Evolutionary conservation across 139 green algal species (phyloP).

Genomic region (Trebouxia sp.): DNA sequence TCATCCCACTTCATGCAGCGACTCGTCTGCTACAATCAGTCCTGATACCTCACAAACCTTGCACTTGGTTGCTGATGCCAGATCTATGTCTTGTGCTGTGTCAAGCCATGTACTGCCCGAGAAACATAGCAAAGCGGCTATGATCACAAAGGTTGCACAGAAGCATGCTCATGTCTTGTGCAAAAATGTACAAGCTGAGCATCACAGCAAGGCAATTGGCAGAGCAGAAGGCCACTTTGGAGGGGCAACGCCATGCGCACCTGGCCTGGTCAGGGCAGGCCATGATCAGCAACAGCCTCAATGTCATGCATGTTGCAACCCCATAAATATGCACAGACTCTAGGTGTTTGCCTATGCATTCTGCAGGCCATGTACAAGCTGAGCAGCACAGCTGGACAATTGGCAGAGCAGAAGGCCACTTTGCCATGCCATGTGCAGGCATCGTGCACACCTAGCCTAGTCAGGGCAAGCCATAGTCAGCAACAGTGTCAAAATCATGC

Average conservation of each 20-base stretch:
- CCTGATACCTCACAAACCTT: too few relatives aligned
- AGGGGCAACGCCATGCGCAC: slow-evolving; percentile 33
- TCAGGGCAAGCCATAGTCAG: slow-evolving; percentile 47
- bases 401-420: slow-evolving; percentile 43
- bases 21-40: too few relatives aligned
- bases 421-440: slow-evolving; percentile 38
- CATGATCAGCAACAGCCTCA: slow-evolving; percentile 44
- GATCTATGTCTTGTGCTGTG: too few relatives aligned
- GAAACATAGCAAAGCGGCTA: too few relatives aligned
- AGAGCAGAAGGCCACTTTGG: slow-evolving; percentile 41
- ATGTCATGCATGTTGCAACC: slow-evolving; percentile 48
- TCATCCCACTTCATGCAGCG: too few relatives aligned
- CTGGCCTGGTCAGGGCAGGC: slow-evolving; percentile 49
- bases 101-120: too few relatives aligned
- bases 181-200: not conserved
- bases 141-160: too few relatives aligned
- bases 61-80: too few relatives aligned
- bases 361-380: not conserved
- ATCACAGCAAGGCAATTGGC: slow-evolving; percentile 11
- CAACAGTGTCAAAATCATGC: slow-evolving; percentile 41
- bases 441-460: slow-evolving; percentile 48
- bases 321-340: too few relatives aligned
- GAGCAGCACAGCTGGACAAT: not conserved
- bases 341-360: not conserved
- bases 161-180: too few relatives aligned